Conservation (phyloP, 2,329 filamentous ascomycete species). For the Venturia oleaginea region DNA sequence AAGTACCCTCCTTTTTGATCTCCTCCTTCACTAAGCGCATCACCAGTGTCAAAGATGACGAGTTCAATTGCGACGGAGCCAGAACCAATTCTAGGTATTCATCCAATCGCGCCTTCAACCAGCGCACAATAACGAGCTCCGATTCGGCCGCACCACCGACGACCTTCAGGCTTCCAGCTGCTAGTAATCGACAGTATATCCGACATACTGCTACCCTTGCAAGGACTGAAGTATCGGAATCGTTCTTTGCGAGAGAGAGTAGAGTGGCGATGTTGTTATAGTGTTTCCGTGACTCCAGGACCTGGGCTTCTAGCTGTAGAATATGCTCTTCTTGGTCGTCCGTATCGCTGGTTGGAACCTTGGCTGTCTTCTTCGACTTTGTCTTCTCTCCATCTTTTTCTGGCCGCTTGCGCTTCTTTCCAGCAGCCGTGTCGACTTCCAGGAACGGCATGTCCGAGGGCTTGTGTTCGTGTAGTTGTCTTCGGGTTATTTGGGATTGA, state of each 20-base stretch:
- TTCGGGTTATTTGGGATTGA: conserved; percentile 18
- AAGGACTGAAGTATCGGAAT: conserved; percentile 26
- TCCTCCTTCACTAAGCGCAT: conserved; percentile 84
- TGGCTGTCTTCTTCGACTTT: conserved; percentile 1
- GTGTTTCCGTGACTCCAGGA: conserved; percentile 76
- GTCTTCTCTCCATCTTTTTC: neutral
- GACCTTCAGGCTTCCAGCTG: conserved; percentile 58
- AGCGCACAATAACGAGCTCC: conserved; percentile 63
- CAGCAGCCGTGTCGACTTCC: conserved; percentile 7
- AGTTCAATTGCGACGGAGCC: conserved; percentile 52
- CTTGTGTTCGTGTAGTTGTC: neutral
- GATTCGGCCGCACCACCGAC: conserved; percentile 46
- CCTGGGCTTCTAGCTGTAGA: conserved; percentile 59
- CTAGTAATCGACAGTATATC: conserved; percentile 74
- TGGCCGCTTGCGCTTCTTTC: conserved; percentile 13
- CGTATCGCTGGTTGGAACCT: neutral
- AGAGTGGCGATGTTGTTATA: conserved; percentile 83
- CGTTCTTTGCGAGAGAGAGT: conserved; percentile 40
- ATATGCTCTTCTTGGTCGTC: conserved; percentile 6
- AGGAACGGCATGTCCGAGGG: conserved; percentile 9
- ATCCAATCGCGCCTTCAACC: conserved; percentile 66
- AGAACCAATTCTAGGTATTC: conserved; percentile 61
- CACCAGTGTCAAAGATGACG: conserved; percentile 63
- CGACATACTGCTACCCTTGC: conserved; percentile 76
- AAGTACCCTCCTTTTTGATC: conserved; percentile 53